These are phyloP conservation scores for Pestalotiopsis fici DNA, from an alignment of 2,329 filamentous ascomycete species.

Conservation along the genomic window DNA sequence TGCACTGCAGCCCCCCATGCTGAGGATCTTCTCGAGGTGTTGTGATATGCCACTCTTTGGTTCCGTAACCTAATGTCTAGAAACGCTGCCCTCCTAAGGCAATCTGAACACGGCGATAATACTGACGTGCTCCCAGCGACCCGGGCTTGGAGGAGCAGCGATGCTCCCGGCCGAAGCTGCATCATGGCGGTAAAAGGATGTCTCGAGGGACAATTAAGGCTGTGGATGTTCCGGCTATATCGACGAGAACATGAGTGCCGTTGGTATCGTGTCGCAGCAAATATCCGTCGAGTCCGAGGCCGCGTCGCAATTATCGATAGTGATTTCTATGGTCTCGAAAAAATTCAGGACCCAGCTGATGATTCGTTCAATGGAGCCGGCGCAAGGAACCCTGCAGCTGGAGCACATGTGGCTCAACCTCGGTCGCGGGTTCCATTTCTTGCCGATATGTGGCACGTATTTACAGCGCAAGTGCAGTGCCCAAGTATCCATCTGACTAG, in stretches of 20 bases:
- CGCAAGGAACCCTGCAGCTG: background rate
- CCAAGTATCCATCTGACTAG: background rate
- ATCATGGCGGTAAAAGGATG: conserved; percentile 35
- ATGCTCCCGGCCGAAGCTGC: conserved; percentile 57
- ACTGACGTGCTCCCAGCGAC: conserved; percentile 32
- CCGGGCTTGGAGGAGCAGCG: conserved; percentile 46
- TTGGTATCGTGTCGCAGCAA: too few species aligned
- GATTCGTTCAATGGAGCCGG: background rate
- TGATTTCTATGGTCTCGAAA: background rate
- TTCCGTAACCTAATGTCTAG: conserved; percentile 33
- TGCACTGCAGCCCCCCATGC: conserved; percentile 76
- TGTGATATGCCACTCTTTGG: conserved; percentile 42
- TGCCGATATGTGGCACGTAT: background rate
- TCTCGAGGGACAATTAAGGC: conserved; percentile 1
- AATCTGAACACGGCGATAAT: conserved; percentile 40
- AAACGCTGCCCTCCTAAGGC: conserved; percentile 31
- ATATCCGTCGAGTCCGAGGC: background rate
- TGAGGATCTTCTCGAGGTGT: conserved; percentile 51
- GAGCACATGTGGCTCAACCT: background rate
- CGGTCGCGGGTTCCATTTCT: background rate
- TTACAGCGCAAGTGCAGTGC: too few species aligned
- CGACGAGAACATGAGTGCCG: background rate
- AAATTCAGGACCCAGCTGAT: conserved; percentile 6
- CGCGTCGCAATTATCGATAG: conserved; percentile 4
- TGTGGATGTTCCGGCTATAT: background rate